Conservation (phyloP, 2,329 filamentous ascomycete genomes). For the Xenoacremonium recifei region DNA sequence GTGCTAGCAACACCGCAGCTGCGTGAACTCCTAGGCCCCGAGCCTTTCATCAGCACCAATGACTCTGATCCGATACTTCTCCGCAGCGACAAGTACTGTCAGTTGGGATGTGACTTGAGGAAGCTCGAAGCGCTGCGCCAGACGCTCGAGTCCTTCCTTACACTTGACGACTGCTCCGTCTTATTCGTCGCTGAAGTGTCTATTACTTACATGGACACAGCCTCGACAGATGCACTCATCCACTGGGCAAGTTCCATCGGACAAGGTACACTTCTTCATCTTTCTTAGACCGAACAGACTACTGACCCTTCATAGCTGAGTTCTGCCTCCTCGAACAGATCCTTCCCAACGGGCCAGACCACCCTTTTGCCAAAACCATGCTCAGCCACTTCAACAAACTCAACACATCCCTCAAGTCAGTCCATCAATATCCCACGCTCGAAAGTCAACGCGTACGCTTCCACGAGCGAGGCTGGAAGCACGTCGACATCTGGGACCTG, state of each 20-base stretch:
- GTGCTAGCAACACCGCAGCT: constrained; percentile 65
- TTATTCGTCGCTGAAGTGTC: constrained; percentile 89
- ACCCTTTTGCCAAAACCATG: constrained; percentile 89
- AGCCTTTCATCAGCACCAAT: constrained; percentile 32
- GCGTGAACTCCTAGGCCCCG: constrained; percentile 30
- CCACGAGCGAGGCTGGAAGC: constrained; percentile 62
- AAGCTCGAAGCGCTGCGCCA: constrained; percentile 60
- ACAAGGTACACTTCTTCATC: constrained; percentile 51
- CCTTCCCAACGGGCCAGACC: constrained; percentile 70
- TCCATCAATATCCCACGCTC: constrained; percentile 66
- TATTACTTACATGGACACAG: constrained; percentile 81
- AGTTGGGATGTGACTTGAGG: constrained; percentile 78
- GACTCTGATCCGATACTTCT: constrained; percentile 53
- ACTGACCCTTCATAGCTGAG: constrained; percentile 43
- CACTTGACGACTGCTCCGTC: constrained; percentile 59
- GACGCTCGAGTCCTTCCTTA: constrained; percentile 57
- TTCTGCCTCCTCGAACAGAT: constrained; percentile 89
- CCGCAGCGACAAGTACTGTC: constrained; percentile 69
- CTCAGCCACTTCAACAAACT: constrained; percentile 79
- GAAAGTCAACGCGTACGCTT: constrained; percentile 70
- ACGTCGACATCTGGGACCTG: constrained; percentile 63
- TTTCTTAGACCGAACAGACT: background rate
- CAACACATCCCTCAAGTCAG: constrained; percentile 73
- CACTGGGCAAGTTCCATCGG: constrained; percentile 72
- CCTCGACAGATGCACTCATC: constrained; percentile 71